Evolutionary conservation across 2,329 filamentous ascomycete species (phyloP), one percentile per base, ranked within the genome.

Genomic region (Hymenoscyphus occultus): DNA sequence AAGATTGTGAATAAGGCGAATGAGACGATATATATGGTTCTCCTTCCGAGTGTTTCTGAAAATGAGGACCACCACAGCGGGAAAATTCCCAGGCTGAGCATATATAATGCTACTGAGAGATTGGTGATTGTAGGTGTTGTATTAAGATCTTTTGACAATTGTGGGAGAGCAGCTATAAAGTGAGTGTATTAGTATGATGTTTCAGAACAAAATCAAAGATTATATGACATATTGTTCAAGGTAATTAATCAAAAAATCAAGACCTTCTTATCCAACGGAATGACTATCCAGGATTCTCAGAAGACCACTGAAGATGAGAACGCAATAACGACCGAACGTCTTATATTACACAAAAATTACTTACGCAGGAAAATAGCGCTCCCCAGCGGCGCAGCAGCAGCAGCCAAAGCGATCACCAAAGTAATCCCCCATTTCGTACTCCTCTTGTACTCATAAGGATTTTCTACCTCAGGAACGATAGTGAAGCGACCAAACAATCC

Each of bases 391-490:
- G 90, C 92, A 0, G 86, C 90, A 14, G 89, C 87, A 1, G 86
- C 92, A 2, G 92, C 92, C 16, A 93, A 74, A 1, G 92, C 90
- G 57, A 97, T 85, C 59, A 94, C 84, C 42, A 86, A 81, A 0
- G 93, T 96, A 69, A 97, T 87, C 66, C 86, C 83, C 93, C 93
- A 97, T 85, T 97, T 97, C 14, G 86, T 91, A 60, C 79, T 83
- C 40, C 85, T 84, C 12, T 83, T 79, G 74, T 97, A 96, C 60
- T 91, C 84, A 65, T 88, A 87, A 0, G 93, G 90, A 39, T 88
- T 82, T 57, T 91, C 86, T 14, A 96, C 86, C 78, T 97, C 93
- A 1, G 92, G 89, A 16, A 96, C 81, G 39, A 96, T 66, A 1
- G 90, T 81, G 13, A 96, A 80, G 45, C 83, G 83, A 0, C 86